phyloP scores from a whole-genome alignment of 257 asterid species.

The Ilex aquifolium region DNA sequence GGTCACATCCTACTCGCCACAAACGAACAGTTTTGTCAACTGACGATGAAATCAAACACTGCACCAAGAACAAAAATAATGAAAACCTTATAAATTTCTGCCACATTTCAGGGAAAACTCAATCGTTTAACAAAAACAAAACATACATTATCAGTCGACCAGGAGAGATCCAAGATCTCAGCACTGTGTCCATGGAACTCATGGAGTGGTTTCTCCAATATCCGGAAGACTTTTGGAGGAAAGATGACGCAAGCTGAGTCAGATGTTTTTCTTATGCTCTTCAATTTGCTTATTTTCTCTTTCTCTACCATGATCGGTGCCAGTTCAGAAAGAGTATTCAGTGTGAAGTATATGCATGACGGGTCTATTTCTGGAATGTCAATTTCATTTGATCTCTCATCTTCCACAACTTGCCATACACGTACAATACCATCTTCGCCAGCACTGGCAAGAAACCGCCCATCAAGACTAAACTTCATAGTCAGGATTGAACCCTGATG shows the following conservation, averaged over 20 bases:
- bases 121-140: conserved; percentile 4
- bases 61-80: conserved; percentile 17
- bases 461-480: conserved; percentile 83
- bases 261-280: conserved; percentile 36
- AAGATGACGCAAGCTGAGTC: conserved; percentile 80
- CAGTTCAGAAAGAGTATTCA: conserved; percentile 64
- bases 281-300: conserved; percentile 36
- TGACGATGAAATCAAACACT: conserved; percentile 82
- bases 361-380: conserved; percentile 71
- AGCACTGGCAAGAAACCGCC: conserved; percentile 75
- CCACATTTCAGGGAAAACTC: neutral
- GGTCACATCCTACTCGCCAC: conserved; percentile 78
- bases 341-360: conserved; percentile 73
- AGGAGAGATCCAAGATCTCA: conserved; percentile 74
- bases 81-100: neutral
- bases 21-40: conserved; percentile 88
- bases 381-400: conserved; percentile 48
- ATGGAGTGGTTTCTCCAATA: conserved; percentile 70
- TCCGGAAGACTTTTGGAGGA: conserved; percentile 73
- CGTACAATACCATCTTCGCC: conserved; percentile 77
- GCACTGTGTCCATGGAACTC: conserved; percentile 65
- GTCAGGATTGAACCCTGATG: conserved; percentile 76
- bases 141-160: conserved; percentile 82
- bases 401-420: conserved; percentile 88
- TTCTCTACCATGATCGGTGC: conserved; percentile 49